A percentile compares a stretch with the other conserved stretches of the same genome.
Evolutionary conservation across 192 early-diverging fungal genomes (phyloP).

Genomic region (Podila epigama): DNA sequence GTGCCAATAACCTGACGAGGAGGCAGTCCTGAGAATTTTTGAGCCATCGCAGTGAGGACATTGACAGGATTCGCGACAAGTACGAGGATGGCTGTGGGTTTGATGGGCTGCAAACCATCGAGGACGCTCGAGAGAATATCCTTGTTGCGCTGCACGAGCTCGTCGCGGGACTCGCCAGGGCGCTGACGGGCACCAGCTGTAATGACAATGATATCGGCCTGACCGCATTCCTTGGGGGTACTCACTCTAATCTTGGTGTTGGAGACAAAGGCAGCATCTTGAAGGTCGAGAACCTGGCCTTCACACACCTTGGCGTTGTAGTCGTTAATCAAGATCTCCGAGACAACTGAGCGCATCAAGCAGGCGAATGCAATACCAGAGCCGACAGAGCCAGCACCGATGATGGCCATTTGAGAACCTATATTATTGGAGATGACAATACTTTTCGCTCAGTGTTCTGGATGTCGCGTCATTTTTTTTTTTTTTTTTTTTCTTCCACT

Average conservation of each 20-base stretch:
- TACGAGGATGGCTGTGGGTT: conserved; percentile 71
- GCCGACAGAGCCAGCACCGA: conserved; percentile 83
- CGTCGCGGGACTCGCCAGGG: conserved; percentile 73
- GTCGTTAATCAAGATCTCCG: conserved; percentile 78
- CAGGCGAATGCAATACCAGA: conserved; percentile 76
- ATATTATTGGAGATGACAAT: not conserved
- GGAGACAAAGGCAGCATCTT: conserved; percentile 78
- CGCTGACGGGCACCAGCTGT: conserved; percentile 88
- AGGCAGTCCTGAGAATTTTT: conserved; percentile 81
- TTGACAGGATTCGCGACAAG: conserved; percentile 87
- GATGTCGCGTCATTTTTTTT: not conserved
- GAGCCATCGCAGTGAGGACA: conserved; percentile 84
- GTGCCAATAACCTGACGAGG: conserved; percentile 83
- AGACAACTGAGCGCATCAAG: conserved; percentile 71
- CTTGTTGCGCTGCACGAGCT: conserved; percentile 82
- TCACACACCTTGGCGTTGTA: conserved; percentile 68
- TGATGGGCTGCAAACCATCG: conserved; percentile 77
- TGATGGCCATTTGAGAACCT: conserved; percentile 67
- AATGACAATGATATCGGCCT: conserved; percentile 83
- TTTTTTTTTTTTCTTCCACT: too few species aligned
- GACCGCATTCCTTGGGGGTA: conserved; percentile 74
- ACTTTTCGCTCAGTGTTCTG: not conserved
- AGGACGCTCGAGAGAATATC: conserved; percentile 78
- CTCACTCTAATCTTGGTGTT: conserved; percentile 67
- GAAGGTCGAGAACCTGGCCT: conserved; percentile 85